Conservation (phyloP, 164 flowering plant species). For the Umbilicus rupestris region DNA sequence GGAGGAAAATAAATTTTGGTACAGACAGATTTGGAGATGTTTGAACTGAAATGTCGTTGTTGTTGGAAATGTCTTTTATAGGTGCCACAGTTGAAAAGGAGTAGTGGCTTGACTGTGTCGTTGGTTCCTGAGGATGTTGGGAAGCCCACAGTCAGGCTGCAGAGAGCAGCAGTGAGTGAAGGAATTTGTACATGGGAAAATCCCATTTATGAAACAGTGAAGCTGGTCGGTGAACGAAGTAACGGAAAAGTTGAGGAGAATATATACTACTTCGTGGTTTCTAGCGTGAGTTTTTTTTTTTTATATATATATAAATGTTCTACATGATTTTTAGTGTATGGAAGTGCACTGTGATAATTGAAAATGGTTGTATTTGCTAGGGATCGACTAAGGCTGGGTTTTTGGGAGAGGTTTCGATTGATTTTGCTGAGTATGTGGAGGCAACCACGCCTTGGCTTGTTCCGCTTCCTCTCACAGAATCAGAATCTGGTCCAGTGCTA, state of each 20-base stretch:
- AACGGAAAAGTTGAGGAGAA: constrained; percentile 28
- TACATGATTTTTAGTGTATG: background rate
- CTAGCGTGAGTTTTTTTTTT: constrained; percentile 20
- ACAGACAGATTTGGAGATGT: no score
- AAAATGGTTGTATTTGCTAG: constrained; percentile 23
- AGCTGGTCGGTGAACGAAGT: constrained; percentile 20
- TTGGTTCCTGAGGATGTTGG: constrained; percentile 40
- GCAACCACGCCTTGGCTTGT: constrained; percentile 44
- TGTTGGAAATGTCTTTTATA: constrained; percentile 18
- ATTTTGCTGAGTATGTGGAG: constrained; percentile 66
- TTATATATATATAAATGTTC: background rate
- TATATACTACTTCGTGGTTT: constrained; percentile 32
- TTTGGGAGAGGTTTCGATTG: constrained; percentile 64
- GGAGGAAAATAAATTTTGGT: no score
- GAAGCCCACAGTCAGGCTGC: constrained; percentile 29
- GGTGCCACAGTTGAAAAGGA: constrained; percentile 32
- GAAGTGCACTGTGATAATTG: constrained; percentile 1
- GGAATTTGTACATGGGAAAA: constrained; percentile 38
- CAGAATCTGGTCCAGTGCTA: constrained; percentile 48
- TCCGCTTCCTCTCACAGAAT: constrained; percentile 53
- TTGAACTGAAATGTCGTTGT: constrained; percentile 15
- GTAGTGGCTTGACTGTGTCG: constrained; percentile 24
- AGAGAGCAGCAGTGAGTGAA: constrained; percentile 27
- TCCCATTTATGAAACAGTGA: constrained; percentile 31
- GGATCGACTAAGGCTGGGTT: constrained; percentile 66